A percentile compares a stretch with the other conserved stretches of the same genome.
Conservation (phyloP, 345 rosid species). For the Gossypium turneri region DNA sequence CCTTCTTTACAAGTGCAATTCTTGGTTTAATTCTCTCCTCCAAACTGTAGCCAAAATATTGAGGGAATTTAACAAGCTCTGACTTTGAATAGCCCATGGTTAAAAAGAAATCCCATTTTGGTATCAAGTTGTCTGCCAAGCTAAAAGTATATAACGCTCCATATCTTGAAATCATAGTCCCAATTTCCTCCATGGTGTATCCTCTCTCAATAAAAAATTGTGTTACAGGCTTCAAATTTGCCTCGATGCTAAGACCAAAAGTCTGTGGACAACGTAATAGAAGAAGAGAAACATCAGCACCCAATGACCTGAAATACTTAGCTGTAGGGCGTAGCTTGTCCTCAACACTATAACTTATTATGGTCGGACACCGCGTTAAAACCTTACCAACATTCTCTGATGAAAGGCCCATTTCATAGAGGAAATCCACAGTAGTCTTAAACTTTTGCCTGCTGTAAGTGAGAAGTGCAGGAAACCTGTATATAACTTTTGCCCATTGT, state of each 20-base stretch:
- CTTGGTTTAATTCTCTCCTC: slow-evolving; percentile 83
- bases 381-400: slow-evolving; percentile 62
- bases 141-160: slow-evolving; percentile 79
- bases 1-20: slow-evolving; percentile 55
- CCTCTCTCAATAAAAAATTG: slow-evolving; percentile 72
- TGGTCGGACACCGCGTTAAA: slow-evolving; percentile 67
- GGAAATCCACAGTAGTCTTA: slow-evolving; percentile 56
- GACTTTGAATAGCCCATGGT: slow-evolving; percentile 72
- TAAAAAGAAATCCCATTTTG: slow-evolving; percentile 89
- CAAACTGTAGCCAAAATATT: slow-evolving; percentile 86
- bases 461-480: slow-evolving; percentile 71
- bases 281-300: slow-evolving; percentile 59
- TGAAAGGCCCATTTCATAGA: slow-evolving; percentile 61
- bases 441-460: slow-evolving; percentile 82
- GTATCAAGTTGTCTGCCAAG: slow-evolving; percentile 61
- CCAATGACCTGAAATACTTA: slow-evolving; percentile 59
- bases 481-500: slow-evolving; percentile 81
- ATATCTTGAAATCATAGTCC: slow-evolving; percentile 69
- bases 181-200: slow-evolving; percentile 52
- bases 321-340: slow-evolving; percentile 76
- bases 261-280: slow-evolving; percentile 70
- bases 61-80: slow-evolving; percentile 83
- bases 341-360: slow-evolving; percentile 72
- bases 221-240: slow-evolving; percentile 71
- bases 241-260: slow-evolving; percentile 79